Base-by-base conservation (phyloP, 148 eudicot species). In the Chenopodium berlandieri region DNA sequence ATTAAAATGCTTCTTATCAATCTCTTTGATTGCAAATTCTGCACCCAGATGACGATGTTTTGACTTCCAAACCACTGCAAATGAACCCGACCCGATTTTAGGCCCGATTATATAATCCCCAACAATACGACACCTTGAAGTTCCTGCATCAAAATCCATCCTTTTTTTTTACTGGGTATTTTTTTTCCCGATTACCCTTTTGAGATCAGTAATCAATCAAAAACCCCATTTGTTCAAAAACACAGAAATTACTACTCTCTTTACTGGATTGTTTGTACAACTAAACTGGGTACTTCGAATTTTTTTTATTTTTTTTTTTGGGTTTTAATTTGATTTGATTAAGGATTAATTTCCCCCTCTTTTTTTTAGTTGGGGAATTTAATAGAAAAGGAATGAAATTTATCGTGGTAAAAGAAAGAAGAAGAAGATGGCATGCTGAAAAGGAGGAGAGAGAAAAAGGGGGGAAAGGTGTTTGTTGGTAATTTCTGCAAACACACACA, bases 1-100 rank as follows among this genome's bases (percentile, higher is more conserved):
- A 82, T 84, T 87, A 64, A 89, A 77, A 83, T 86, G 85, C 66
- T 89, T 87, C 87, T 87, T 89, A 81, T 89, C 89, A 81, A 89
- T 89, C 88, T 87, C 91, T 81, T 89, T 89, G 77, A 89, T 86
- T 0, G 91, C 91, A 79, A 85, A 87, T 44, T 85, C 87, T 84
- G 81, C 75, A 37, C 87, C 87, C 34, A 75, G 19, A 58, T 67
- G 27, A 19, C 87, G 88, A 84, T 89, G 91, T 82, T 76, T 83
- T 71, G 88, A 79, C 86, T 80, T 86, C 89, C 91, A 86, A 5
- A 89, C 91, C 37, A 85, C 89, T 37, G 91, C 88, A 74, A 89
- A 89, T 27, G 91, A 89, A n/a, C 91, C 91, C 79, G 88, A 85
- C 83, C 91, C 91, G 66, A 89, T 82, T 80, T 79, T 80, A 4